Base-by-base conservation (phyloP, 495 filamentous ascomycete species). In the Penicillium argentinense region DNA sequence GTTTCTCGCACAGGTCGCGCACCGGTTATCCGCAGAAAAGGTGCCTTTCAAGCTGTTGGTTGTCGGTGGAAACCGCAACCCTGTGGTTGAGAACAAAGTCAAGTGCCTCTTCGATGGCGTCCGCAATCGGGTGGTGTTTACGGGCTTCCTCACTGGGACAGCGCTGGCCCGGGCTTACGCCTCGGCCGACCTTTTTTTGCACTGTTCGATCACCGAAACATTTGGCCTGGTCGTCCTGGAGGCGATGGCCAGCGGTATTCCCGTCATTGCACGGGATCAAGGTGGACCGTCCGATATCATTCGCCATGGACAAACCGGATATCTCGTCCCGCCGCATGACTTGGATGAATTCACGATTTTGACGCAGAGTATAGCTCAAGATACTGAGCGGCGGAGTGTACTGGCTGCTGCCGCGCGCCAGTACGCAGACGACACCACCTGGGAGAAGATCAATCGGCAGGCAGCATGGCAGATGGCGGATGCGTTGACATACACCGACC, bases 151-250 rank as follows among this genome's bases (percentile, higher is more conserved):
- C 29, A 67, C 76, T 1, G 80, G 82, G 11, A 68, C 67, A 21
- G 63, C 69, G 0, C 64, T 86, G 12, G 80, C 79, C 17, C 64
- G 66, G 9, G 75, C 75, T 17, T 85, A 84, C 57, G 80, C 82
- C 3, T 74, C 73, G 0, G 80, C 73, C 3, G 82, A 85, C 51
- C 45, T 85, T 18, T 84, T 85, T 49, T 59, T 85, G 11, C 82
- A 85, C 48, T 82, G 79, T 60, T 84, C 81, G 14, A 73, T 84
- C 47, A 83, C 79, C 12, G 82, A 86, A 57, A 84, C 80, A 0
- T 86, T 86, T 55, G 82, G 82, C 1, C 63, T 86, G 14, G 80
- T 84, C 1, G 79, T 84, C 3, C 63, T 86, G 0, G 82, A 86
- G 54, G 76, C 78, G 5, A 84, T 86, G 82, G 80, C 81, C 0